phyloP scores from a whole-genome alignment of 176 grass and related monocot genomes.

The Hordeum marinum region DNA sequence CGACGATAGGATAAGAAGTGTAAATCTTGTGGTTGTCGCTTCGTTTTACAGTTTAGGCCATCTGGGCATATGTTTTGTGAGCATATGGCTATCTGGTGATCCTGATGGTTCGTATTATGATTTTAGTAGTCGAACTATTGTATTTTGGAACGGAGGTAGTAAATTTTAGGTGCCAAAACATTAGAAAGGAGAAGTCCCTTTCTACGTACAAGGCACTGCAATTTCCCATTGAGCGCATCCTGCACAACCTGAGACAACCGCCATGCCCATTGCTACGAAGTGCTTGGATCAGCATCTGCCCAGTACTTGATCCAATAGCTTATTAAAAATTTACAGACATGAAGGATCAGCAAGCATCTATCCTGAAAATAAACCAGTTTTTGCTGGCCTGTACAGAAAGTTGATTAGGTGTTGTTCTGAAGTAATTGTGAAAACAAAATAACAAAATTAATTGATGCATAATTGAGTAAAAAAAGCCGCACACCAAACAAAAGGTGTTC shows the following conservation, averaged over 20 bases:
- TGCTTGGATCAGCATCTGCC: neutral
- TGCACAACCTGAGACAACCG: neutral
- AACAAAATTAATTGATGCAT: neutral
- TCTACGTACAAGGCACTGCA: neutral
- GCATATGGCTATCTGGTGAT: neutral
- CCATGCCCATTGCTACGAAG: neutral
- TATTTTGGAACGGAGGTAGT: neutral
- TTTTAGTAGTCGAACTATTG: neutral
- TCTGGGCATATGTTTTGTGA: too few species aligned
- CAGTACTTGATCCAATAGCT: neutral
- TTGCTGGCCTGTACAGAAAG: neutral
- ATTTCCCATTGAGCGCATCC: neutral
- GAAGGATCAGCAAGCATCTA: neutral
- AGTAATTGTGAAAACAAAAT: neutral
- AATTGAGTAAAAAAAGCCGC: neutral
- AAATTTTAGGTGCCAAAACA: neutral
- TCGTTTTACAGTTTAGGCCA: neutral
- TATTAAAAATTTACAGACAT: neutral
- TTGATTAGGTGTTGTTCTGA: neutral
- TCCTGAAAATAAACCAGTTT: neutral
- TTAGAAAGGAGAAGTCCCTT: neutral
- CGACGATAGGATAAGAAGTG: neutral
- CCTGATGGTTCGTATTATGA: neutral
- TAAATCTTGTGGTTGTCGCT: neutral
- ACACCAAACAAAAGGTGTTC: neutral